Evolutionary conservation across 306 rosid species (phyloP).

Genomic region (Cucurbita maxima): DNA sequence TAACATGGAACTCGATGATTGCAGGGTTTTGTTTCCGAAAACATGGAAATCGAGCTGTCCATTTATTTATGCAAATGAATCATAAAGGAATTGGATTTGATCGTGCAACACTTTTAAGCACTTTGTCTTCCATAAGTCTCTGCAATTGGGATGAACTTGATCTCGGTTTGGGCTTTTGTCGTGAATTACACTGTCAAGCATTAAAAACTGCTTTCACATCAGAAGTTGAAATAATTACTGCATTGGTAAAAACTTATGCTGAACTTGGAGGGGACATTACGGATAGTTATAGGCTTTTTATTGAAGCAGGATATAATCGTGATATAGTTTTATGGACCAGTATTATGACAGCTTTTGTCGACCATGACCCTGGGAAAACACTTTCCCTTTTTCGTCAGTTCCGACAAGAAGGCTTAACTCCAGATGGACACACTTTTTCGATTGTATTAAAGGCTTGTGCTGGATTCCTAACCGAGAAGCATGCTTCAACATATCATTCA

Average conservation of each 20-base stretch:
- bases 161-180: constrained; percentile 26
- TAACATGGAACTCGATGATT: constrained; percentile 86
- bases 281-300: constrained; percentile 56
- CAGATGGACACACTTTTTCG: constrained; percentile 68
- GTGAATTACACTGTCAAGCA: constrained; percentile 53
- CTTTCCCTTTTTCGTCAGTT: constrained; percentile 50
- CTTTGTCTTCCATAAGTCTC: constrained; percentile 37
- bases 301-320: constrained; percentile 30
- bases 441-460: constrained; percentile 69
- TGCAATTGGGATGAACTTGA: constrained; percentile 14
- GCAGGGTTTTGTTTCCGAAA: constrained; percentile 56
- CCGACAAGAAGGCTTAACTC: constrained; percentile 30
- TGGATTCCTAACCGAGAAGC: constrained; percentile 44
- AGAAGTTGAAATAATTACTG: constrained; percentile 55
- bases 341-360: constrained; percentile 50
- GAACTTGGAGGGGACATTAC: constrained; percentile 42
- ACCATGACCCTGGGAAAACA: constrained; percentile 56
- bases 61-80: constrained; percentile 45
- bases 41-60: constrained; percentile 39
- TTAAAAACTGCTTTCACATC: constrained; percentile 41
- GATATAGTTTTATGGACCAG: constrained; percentile 86
- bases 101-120: constrained; percentile 48
- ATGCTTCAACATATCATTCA: constrained; percentile 46
- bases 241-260: constrained; percentile 52
- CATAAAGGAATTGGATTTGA: constrained; percentile 44